Conservation (phyloP, 2,329 filamentous ascomycete genomes). For the Lasiodiplodia sp. region DNA sequence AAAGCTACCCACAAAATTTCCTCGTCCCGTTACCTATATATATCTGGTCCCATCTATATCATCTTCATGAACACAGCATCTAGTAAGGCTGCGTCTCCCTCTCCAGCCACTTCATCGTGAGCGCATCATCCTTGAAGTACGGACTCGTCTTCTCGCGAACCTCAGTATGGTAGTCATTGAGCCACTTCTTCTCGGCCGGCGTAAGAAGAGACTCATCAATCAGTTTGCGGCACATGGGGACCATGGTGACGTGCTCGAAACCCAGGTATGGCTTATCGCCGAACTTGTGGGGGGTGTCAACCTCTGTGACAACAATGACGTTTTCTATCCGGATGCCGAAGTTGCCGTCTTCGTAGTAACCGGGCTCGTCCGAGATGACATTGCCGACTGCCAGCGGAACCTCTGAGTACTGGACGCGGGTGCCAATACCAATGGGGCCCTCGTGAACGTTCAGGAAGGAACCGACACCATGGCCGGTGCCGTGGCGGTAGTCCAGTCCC, state of each 20-base stretch:
- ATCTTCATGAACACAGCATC: not conserved
- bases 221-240: constrained; percentile 88
- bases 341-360: constrained; percentile 94
- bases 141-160: constrained; percentile 81
- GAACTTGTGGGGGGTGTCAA: constrained; percentile 85
- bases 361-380: constrained; percentile 94
- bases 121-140: constrained; percentile 75
- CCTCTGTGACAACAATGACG: constrained; percentile 87
- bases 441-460: constrained; percentile 97
- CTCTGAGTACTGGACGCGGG: constrained; percentile 87
- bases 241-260: constrained; percentile 98
- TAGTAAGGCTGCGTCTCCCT: constrained; percentile 79
- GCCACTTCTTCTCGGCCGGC: constrained; percentile 77
- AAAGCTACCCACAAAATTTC: not conserved
- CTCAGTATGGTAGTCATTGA: constrained; percentile 85
- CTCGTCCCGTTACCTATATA: not conserved
- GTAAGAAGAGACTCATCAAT: constrained; percentile 79
- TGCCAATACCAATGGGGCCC: constrained; percentile 95
- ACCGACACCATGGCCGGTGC: constrained; percentile 94
- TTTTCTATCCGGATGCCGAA: constrained; percentile 98
- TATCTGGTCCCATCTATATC: not conserved
- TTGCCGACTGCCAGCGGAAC: constrained; percentile 90
- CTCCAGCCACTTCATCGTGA: constrained; percentile 81
- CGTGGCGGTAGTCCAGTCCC: constrained; percentile 93
- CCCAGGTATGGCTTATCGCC: constrained; percentile 93